Evolutionary conservation across 306 rosid genomes (phyloP), one percentile per base, ranked within the genome.

Genomic region (Vigna trinervia): DNA sequence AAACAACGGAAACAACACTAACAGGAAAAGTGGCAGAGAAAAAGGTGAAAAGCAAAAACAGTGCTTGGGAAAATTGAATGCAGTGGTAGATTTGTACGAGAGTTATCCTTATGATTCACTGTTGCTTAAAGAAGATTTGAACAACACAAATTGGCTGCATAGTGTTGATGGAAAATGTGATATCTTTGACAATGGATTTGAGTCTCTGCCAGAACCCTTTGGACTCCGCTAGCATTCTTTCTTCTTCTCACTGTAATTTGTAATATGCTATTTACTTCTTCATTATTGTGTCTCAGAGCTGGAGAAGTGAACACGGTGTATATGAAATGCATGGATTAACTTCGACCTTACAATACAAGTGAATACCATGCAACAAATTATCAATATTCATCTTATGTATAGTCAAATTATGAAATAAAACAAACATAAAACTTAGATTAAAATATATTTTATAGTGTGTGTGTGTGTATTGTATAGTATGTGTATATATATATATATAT

Each of bases 161-260:
- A 77, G 92, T 73, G 76, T 74, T 47, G 94, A 92, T 71, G 91
- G 85, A 71, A 84, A 77, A 84, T 77, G 84, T 41, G 97, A 90
- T 67, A 74, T 92, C 78, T 92, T 92, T 72, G 97, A 87, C 57
- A 76, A 76, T 43, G 90, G 97, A 69, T 90, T 92, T 77, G 97
- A 89, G 81, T 28, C 86, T 46, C 86, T 92, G 82, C 96, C 92
- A 4, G 97, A 92, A 74, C 96, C 97, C 47, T 92, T 89, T 64
- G 89, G 87, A 46, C 89, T 87, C 84, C 81, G 79, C 12, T 90
- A 87, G 85, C 89, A 73, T 65, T 38, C 48, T 80, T 80, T 81
- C 85, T 66, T 65, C 75, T 71, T 78, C 56, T 69, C 62, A 47
- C 48, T 56, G 20, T 3, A 53, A 53, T 71, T 34, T 74, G 53